A percentile compares a stretch with the other conserved stretches of the same genome.
phyloP scores from a whole-genome alignment of 2,329 filamentous ascomycete species.

The Trichoderma sp. region DNA sequence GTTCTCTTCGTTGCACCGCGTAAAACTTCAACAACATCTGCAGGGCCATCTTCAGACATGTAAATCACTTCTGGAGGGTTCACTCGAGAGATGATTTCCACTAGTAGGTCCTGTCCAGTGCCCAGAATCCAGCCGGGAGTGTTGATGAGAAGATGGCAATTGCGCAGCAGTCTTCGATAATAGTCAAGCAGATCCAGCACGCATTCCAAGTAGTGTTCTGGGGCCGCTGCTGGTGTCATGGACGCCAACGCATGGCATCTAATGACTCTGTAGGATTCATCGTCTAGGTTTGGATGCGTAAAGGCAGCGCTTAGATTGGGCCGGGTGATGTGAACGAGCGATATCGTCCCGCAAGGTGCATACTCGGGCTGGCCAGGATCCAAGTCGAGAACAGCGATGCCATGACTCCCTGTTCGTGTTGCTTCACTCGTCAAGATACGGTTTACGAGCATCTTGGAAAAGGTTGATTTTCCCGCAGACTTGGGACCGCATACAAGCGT shows the following conservation, averaged over 20 bases:
- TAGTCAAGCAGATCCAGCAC: conserved; percentile 59
- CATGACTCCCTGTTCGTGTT: conserved; percentile 20
- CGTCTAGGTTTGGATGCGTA: conserved; percentile 49
- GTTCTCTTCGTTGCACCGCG: conserved; percentile 41
- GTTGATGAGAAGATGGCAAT: conserved; percentile 65
- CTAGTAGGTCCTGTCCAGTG: conserved; percentile 63
- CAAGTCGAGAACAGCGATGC: conserved; percentile 65
- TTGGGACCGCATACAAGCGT: conserved; percentile 68
- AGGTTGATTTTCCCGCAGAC: conserved; percentile 73
- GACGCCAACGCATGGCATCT: conserved; percentile 66
- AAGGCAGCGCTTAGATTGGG: conserved; percentile 67
- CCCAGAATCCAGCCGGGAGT: conserved; percentile 72
- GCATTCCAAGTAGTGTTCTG: conserved; percentile 64
- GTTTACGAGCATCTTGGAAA: conserved; percentile 65
- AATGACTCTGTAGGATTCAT: conserved; percentile 42
- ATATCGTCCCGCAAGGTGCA: conserved; percentile 65
- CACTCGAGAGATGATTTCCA: conserved; percentile 52
- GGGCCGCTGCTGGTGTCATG: conserved; percentile 62
- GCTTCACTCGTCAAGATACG: conserved; percentile 53
- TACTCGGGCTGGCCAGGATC: conserved; percentile 79
- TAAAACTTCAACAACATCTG: conserved; percentile 54
- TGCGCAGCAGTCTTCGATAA: conserved; percentile 48
- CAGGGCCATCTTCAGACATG: conserved; percentile 62
- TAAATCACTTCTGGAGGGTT: conserved; percentile 63
- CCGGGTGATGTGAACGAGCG: conserved; percentile 58